Percentiles rank a stretch among this genome's conserved stretches.
phyloP scores from a whole-genome alignment of 1,284 basidiomycete species.

The Testicularia cyperi region DNA sequence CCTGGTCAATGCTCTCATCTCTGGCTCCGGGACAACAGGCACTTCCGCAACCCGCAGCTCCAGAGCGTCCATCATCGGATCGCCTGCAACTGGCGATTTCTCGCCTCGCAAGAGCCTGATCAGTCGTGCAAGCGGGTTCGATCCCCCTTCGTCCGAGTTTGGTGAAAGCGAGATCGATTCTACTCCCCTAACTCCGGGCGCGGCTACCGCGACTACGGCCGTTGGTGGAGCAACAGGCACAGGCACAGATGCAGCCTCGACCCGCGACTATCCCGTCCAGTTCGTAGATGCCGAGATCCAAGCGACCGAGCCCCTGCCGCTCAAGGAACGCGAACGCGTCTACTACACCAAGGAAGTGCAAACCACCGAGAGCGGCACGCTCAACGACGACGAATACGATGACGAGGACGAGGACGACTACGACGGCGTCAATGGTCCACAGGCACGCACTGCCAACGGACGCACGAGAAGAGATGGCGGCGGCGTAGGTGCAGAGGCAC shows the following conservation, averaged over 20 bases:
- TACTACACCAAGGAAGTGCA: constrained; percentile 93
- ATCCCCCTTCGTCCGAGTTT: constrained; percentile 28
- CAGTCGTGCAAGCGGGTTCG: constrained; percentile 1
- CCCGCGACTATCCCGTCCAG: constrained; percentile 65
- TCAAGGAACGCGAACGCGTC: constrained; percentile 81
- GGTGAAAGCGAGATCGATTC: constrained; percentile 30
- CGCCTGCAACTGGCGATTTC: not conserved
- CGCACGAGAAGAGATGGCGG: constrained; percentile 71
- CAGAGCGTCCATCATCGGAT: constrained; percentile 5
- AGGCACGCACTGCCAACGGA: constrained; percentile 64
- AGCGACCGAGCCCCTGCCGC: constrained; percentile 84
- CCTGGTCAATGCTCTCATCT: constrained; percentile 50
- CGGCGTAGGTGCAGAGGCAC: constrained; percentile 49
- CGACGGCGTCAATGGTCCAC: constrained; percentile 61
- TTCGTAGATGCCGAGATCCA: constrained; percentile 73
- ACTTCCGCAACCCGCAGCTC: constrained; percentile 6
- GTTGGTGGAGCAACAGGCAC: constrained; percentile 7
- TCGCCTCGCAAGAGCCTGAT: constrained; percentile 21
- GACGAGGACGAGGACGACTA: constrained; percentile 65
- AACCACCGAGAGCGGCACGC: constrained; percentile 64
- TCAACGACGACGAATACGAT: constrained; percentile 62
- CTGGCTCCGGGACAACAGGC: constrained; percentile 2
- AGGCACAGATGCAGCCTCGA: constrained; percentile 64
- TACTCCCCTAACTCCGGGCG: constrained; percentile 14
- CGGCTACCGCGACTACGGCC: constrained; percentile 4